These are phyloP conservation scores for Zangia roseola DNA, from an alignment of 768 basidiomycete species.

Conservation along the genomic window DNA sequence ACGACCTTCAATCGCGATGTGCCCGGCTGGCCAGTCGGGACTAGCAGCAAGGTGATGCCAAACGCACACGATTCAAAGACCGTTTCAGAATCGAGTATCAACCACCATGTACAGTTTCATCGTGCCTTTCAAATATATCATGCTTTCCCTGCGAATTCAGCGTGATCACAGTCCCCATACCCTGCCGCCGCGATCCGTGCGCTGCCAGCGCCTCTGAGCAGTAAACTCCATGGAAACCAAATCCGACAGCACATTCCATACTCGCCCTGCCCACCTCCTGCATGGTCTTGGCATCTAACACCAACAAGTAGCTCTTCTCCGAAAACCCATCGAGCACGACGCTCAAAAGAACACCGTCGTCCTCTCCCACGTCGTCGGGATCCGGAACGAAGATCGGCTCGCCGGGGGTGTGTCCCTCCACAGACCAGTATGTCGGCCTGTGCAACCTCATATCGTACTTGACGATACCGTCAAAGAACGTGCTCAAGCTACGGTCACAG, in stretches of 20 bases:
- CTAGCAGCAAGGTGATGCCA: too few species aligned
- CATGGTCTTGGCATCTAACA: conserved; percentile 38
- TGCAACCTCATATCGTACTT: conserved; percentile 34
- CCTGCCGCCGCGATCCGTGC: conserved; percentile 19
- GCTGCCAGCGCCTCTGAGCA: conserved; percentile 3
- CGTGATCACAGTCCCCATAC: not conserved
- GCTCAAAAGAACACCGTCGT: conserved; percentile 38
- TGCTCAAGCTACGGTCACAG: conserved; percentile 27
- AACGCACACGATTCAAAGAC: too few species aligned
- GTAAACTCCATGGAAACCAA: conserved; percentile 39
- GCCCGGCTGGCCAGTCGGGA: too few species aligned
- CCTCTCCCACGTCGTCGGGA: conserved; percentile 31
- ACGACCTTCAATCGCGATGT: too few species aligned
- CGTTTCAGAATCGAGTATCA: too few species aligned
- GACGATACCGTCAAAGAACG: conserved; percentile 35
- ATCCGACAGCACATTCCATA: conserved; percentile 30
- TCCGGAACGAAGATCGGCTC: conserved; percentile 39
- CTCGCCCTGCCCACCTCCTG: conserved; percentile 37
- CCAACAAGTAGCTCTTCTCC: conserved; percentile 35
- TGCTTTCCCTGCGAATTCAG: too few species aligned
- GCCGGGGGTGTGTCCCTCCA: conserved; percentile 31
- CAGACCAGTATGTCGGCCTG: conserved; percentile 26
- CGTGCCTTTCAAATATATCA: too few species aligned
- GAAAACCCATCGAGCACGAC: conserved; percentile 35
- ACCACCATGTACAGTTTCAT: too few species aligned